Evolutionary conservation across 2,329 filamentous ascomycete genomes (phyloP), one percentile per base, ranked within the genome.

Genomic region (Cladosporium cucumerinum): DNA sequence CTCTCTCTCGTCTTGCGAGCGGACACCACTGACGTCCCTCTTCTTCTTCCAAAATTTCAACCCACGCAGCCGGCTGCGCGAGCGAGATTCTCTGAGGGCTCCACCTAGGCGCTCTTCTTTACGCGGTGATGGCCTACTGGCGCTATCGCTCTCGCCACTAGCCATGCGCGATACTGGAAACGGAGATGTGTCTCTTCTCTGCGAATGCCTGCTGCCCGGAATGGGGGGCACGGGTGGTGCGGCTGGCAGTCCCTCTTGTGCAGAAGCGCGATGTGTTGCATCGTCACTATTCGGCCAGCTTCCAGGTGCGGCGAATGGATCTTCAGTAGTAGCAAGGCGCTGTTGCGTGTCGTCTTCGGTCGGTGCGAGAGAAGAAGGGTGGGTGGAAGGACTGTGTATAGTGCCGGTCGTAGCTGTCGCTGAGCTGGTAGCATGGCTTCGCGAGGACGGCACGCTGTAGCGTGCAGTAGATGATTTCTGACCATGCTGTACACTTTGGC

Each of bases 11-110:
- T 49, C 55, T 34, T 32, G 25, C 25, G 60, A 39, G 21, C 26
- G 39, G 21, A 51, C 55, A 18, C 61, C 49, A 39, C 49, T 58
- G 16, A 43, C 63, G 57, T 73, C 72, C 51, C 69, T 68, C 61
- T 72, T 72, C 67, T 73, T 74, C 68, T 73, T 74, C 75, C 75
- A 77, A 61, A 77, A 77, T 64, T 75, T 75, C 59, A 77, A 65
- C 0, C 73, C 72, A 46, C 75, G 70, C 61, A 77, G 66, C 26
- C 74, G 72, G 66, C 75, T 77, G 49, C 75, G 71, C 66, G 73
- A 75, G 48, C 75, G 69, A 54, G 73, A 75, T 55, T 74, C 72
- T 43, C 74, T 68, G 25, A 73, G 48, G 6, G 48, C 57, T 28
- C 61, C 61, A 21, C 34, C 36, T 28, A 34, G 23, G 30, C 55